Evolutionary conservation across 2,329 filamentous ascomycete genomes (phyloP), one percentile per base, ranked within the genome.

Genomic region (Emmonsiellopsis sp.): DNA sequence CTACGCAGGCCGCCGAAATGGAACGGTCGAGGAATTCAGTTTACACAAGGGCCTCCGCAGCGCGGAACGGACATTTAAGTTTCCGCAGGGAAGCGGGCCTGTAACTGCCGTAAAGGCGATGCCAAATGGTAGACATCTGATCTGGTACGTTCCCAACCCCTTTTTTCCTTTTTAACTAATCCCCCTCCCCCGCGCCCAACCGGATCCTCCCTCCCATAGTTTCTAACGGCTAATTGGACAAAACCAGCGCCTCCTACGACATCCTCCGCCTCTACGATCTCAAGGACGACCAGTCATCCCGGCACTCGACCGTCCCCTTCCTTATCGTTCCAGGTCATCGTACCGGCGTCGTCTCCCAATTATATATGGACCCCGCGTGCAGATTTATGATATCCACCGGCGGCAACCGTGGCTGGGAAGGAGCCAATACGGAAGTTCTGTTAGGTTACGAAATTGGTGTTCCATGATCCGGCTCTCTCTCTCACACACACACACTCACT

Each of bases 331-430:
- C 93, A 0, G 93, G 93, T 0, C 93, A 86, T 64, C 77, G 89
- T 13, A 91, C 91, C 0, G 92, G 92, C 44, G 88, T 95, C 42
- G 92, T 96, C 42, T 88, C 86, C 0, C 84, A 86, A 56, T 73
- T 97, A 8, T 93, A 92, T 63, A 77, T 96, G 46, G 93, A 98
- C 67, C 87, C 87, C 4, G 87, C 88, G 0, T 92, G 88, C 66
- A 80, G 84, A 14, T 97, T 91, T 65, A 92, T 98, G 86, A 80
- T 98, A 36, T 92, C 88, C 2, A 88, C 89, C 0, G 91, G 88
- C 4, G 93, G 93, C 0, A 97, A 93, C 57, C 76, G 93, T 57
- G 93, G 93, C 0, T 98, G 93, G 93, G 93, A 97, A 68, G 93
- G 93, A 1, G 84, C 80, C 17, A 85, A 80, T 37, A 97, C 93